Base-by-base conservation (phyloP, 129 eudicot genomes). In the Solidago caesia region DNA sequence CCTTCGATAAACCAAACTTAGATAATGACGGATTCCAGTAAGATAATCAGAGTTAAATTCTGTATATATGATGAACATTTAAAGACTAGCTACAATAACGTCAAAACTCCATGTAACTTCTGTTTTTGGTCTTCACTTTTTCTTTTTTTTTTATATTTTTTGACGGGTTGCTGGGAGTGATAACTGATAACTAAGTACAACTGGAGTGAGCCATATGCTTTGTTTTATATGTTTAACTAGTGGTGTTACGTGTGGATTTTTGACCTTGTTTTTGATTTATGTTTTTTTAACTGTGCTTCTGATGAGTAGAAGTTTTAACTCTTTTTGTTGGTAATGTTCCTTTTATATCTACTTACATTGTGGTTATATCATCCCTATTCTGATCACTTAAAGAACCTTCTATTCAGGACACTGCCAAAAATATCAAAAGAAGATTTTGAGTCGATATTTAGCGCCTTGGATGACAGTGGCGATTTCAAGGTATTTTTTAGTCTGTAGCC, bases 371-470 rank as follows among this genome's bases (percentile, higher is more conserved):
- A 15, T 73, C 45, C 39, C 52, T 44, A 6, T 75, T 64, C 0
- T 45, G 61, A 43, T 51, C 48, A 64, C 70, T 74, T 74, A 59
- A 80, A 74, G 49, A 10, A 70, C 41, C 26, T 56, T 68, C 11
- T 63, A 13, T 84, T 16, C 77, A 92, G 99, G 94, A 85, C 97
- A 16, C 71, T 95, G 84, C 99, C 99, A 68, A 87, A 91, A 71
- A 95, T 87, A 79, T 95, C 99, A 53, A 64, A 81, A 67, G 99
- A 95, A 48, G 99, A 95, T 84, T 91, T 88, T 79, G 97, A 81
- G 74, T 70, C 63, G 71, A 95, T 95, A 74, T 91, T 95, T 67
- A 43, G 70, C 13, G 96, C 83, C 75, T 71, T 95, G 85, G 99
- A 95, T 85, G 99, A 90, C 70, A 83, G 83, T 71, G 72, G 72